Conservation (phyloP, 768 basidiomycete species). For the Suillus ampliporus region DNA sequence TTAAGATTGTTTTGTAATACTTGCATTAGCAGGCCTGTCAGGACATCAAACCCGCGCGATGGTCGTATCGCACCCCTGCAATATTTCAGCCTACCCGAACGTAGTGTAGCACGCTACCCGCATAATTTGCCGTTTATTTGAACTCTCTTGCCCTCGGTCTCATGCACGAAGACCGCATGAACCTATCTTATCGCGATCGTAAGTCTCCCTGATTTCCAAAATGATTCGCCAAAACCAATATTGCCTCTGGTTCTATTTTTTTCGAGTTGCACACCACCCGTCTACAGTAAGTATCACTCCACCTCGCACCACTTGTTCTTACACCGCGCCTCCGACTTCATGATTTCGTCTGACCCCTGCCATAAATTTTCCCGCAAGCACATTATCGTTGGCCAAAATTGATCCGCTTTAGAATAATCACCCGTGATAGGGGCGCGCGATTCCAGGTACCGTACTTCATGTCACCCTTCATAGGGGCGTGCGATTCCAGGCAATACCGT, state of each 20-base stretch:
- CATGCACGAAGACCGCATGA: slow-evolving; percentile 22
- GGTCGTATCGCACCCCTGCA: not conserved
- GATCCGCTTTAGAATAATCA: not conserved
- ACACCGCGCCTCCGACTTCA: not conserved
- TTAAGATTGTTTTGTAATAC: not conserved
- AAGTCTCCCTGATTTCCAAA: slow-evolving; percentile 19
- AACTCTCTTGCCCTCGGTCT: slow-evolving; percentile 22
- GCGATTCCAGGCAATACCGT: not conserved
- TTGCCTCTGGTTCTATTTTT: slow-evolving; percentile 15
- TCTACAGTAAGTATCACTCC: slow-evolving; percentile 18
- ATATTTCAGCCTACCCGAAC: slow-evolving; percentile 14
- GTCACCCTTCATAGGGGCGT: too few relatives aligned
- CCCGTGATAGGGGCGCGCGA: not conserved
- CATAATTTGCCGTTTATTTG: slow-evolving; percentile 21
- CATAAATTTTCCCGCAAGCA: not conserved
- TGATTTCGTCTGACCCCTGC: not conserved
- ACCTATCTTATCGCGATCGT: too few relatives aligned
- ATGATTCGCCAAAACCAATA: slow-evolving; percentile 9
- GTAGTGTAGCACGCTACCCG: slow-evolving; percentile 12
- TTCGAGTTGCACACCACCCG: slow-evolving; percentile 6
- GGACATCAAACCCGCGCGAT: not conserved
- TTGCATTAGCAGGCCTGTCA: not conserved
- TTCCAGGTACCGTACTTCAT: too few relatives aligned
- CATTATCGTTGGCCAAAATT: not conserved
- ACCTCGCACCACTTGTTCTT: not conserved